Percentiles rank a stretch among this genome's conserved stretches.
Conservation (phyloP, 768 basidiomycete species). For the Hemileccinum rubropunctum region DNA sequence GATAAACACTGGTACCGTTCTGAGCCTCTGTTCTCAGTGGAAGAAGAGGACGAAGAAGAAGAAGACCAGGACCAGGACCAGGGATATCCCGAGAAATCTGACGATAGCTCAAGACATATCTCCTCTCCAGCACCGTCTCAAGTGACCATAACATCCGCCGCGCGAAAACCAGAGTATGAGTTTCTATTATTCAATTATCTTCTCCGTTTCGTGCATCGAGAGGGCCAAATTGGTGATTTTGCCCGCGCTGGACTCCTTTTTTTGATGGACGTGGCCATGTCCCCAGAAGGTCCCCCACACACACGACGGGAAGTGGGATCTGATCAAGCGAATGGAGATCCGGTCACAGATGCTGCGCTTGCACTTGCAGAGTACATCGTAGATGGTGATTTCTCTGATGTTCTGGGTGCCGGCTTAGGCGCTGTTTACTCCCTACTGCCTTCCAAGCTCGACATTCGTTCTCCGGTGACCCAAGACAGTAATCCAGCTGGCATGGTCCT, state of each 20-base stretch:
- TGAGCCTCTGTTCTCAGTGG: constrained; percentile 70
- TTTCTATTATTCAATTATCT: constrained; percentile 95
- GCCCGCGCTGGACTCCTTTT: constrained; percentile 91
- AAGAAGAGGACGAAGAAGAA: constrained; percentile 69
- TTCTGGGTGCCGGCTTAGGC: constrained; percentile 87
- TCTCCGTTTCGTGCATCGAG: constrained; percentile 90
- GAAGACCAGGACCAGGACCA: constrained; percentile 45
- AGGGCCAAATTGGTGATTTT: constrained; percentile 91
- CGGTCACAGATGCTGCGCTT: constrained; percentile 80
- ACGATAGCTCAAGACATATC: constrained; percentile 21
- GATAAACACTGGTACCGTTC: constrained; percentile 87
- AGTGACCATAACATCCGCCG: constrained; percentile 50
- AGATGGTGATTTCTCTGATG: constrained; percentile 98
- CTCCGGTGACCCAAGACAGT: constrained; percentile 39
- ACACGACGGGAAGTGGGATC: constrained; percentile 35
- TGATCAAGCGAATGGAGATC: constrained; percentile 42
- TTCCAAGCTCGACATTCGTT: constrained; percentile 73
- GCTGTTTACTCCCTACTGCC: constrained; percentile 93
- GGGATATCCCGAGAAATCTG: constrained; percentile 6
- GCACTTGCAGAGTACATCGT: constrained; percentile 91
- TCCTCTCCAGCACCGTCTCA: constrained; percentile 65
- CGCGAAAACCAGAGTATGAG: constrained; percentile 84
- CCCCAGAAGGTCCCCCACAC: constrained; percentile 56
- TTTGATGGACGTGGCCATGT: constrained; percentile 94
- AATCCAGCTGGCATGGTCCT: constrained; percentile 63